Percentiles rank a stretch among this genome's conserved stretches.
These are phyloP conservation scores for Cutaneotrichosporon sp. DNA, from an alignment of 1,284 basidiomycete species.

Conservation along the genomic window DNA sequence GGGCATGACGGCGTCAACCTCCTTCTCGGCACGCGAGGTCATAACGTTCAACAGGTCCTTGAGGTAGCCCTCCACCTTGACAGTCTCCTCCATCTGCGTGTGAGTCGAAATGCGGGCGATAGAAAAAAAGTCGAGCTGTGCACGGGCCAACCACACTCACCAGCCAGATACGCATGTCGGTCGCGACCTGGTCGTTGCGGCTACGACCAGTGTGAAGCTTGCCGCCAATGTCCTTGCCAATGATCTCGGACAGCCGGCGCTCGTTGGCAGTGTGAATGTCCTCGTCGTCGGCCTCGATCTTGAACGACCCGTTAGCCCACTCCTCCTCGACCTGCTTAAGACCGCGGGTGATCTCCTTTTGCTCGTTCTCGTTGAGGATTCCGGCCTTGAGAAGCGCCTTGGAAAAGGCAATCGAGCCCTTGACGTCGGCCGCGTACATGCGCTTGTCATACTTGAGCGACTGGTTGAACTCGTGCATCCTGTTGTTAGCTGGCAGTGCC, in stretches of 20 bases:
- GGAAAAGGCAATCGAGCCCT: conserved; percentile 91
- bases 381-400: conserved; percentile 73
- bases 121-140: no score
- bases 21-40: conserved; percentile 83
- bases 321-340: conserved; percentile 72
- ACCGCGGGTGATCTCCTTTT: conserved; percentile 68
- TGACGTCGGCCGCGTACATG: conserved; percentile 88
- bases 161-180: conserved; percentile 95
- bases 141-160: not conserved
- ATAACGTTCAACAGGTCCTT: conserved; percentile 79
- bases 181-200: conserved; percentile 96
- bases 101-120: no score
- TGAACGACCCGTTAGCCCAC: conserved; percentile 78
- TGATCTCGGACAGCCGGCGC: conserved; percentile 84
- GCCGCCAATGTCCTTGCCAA: conserved; percentile 76
- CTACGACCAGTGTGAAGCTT: conserved; percentile 95
- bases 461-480: conserved; percentile 94
- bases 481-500: conserved; percentile 35
- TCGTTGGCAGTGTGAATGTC: conserved; percentile 99
- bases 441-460: conserved; percentile 90
- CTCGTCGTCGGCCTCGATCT: conserved; percentile 75
- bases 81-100: conserved; percentile 61
- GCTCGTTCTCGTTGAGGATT: conserved; percentile 73
- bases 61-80: conserved; percentile 65
- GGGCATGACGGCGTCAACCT: conserved; percentile 84